Percentiles rank a stretch among this genome's conserved stretches.
Conservation (phyloP, 2,329 filamentous ascomycete genomes). For the Aspergillus fijiensis region DNA sequence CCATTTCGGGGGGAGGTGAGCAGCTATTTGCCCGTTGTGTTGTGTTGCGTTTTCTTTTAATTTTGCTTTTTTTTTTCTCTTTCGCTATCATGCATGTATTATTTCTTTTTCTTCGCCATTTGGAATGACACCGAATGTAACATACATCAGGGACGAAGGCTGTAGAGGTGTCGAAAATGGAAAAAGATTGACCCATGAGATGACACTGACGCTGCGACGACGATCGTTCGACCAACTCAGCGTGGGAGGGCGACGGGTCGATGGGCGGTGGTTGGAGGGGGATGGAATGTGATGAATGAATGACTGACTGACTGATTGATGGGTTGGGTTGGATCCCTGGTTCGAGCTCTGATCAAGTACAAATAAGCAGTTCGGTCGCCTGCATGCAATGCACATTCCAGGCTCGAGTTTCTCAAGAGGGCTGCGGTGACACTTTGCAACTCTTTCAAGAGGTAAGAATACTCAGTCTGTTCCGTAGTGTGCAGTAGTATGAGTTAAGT, state of each 20-base stretch:
- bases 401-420: not conserved
- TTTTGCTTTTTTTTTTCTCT: not conserved
- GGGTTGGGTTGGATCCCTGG: not conserved
- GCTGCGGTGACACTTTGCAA: not conserved
- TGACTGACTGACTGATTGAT: not conserved
- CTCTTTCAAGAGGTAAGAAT: no score
- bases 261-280: not conserved
- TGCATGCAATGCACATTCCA: slow-evolving; percentile 3
- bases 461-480: no score
- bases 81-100: not conserved
- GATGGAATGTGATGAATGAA: not conserved
- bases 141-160: not conserved
- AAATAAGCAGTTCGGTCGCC: slow-evolving; percentile 4
- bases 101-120: not conserved
- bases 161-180: not conserved
- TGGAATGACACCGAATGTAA: not conserved
- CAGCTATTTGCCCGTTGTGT: not conserved
- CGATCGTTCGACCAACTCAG: not conserved
- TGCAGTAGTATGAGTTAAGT: no score
- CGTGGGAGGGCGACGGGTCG: not conserved
- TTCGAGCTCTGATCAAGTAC: not conserved
- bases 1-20: not conserved
- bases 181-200: not conserved
- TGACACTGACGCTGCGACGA: not conserved
- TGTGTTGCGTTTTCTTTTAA: no score